phyloP scores from a whole-genome alignment of 2,329 filamentous ascomycete species.

The Cercospora zeina region DNA sequence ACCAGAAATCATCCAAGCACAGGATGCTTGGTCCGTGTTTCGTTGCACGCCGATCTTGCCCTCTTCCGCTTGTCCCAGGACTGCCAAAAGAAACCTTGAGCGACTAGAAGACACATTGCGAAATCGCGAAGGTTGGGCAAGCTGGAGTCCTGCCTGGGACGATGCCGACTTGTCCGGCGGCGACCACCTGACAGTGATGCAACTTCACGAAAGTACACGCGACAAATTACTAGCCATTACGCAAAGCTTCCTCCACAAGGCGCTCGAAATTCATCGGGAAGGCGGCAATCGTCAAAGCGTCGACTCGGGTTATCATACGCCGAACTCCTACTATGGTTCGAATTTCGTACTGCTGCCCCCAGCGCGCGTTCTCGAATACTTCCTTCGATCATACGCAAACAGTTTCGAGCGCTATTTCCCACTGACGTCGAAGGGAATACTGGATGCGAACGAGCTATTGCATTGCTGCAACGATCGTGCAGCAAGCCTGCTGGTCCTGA shows the following conservation, averaged over 20 bases:
- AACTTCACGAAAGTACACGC: constrained; percentile 57
- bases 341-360: constrained; percentile 68
- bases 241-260: constrained; percentile 69
- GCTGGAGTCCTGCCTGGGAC: constrained; percentile 53
- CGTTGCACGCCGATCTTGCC: constrained; percentile 53
- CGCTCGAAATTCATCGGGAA: constrained; percentile 65
- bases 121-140: constrained; percentile 55
- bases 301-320: constrained; percentile 42
- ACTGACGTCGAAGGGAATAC: constrained; percentile 58
- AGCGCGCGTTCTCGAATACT: constrained; percentile 65
- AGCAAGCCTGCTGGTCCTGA: constrained; percentile 64
- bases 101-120: constrained; percentile 53
- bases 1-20: constrained; percentile 52
- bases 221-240: constrained; percentile 72
- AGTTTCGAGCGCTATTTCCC: constrained; percentile 67
- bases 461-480: constrained; percentile 62
- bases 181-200: constrained; percentile 51
- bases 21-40: constrained; percentile 56
- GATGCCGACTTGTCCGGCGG: constrained; percentile 51
- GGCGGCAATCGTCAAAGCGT: constrained; percentile 17
- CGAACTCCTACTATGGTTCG: constrained; percentile 54
- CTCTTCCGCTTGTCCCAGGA: constrained; percentile 53
- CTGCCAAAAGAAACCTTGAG: constrained; percentile 54
- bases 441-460: constrained; percentile 68
- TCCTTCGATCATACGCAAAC: constrained; percentile 65